These are phyloP conservation scores for Paecilomyces dactylethromorphus DNA, from an alignment of 2,329 filamentous ascomycete genomes.

Conservation along the genomic window DNA sequence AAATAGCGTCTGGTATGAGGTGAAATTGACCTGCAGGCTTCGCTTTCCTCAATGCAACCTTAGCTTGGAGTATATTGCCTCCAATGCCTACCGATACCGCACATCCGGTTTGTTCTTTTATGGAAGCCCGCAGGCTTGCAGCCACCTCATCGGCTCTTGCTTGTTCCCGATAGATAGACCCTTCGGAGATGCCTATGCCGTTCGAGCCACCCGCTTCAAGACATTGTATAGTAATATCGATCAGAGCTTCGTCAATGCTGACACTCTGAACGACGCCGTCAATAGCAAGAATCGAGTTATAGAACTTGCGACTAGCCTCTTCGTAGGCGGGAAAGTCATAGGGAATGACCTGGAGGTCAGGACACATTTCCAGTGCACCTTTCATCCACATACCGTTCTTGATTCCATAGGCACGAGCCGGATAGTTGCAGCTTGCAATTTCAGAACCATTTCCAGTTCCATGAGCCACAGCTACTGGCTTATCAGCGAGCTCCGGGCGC, in stretches of 20 bases:
- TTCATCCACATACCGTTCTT: slow-evolving; percentile 99
- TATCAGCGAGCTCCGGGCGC: slow-evolving; percentile 66
- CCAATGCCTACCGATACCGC: slow-evolving; percentile 91
- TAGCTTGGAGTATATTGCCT: slow-evolving; percentile 82
- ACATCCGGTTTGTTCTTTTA: slow-evolving; percentile 72
- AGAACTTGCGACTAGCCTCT: slow-evolving; percentile 81
- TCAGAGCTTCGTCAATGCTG: slow-evolving; percentile 88
- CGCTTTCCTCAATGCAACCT: slow-evolving; percentile 80
- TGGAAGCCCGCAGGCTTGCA: slow-evolving; percentile 55
- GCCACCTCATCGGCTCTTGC: slow-evolving; percentile 69
- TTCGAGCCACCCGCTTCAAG: slow-evolving; percentile 59
- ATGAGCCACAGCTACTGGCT: slow-evolving; percentile 85
- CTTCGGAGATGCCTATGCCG: slow-evolving; percentile 59
- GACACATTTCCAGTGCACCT: slow-evolving; percentile 71
- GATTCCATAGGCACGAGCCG: slow-evolving; percentile 74
- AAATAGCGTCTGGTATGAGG: slow-evolving; percentile 71
- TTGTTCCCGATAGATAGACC: slow-evolving; percentile 70
- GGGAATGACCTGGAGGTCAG: slow-evolving; percentile 79
- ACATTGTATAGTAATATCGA: slow-evolving; percentile 73
- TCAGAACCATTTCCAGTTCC: slow-evolving; percentile 79
- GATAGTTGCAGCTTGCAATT: slow-evolving; percentile 96
- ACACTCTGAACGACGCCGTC: slow-evolving; percentile 89
- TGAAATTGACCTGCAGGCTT: slow-evolving; percentile 93
- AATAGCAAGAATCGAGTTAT: slow-evolving; percentile 71
- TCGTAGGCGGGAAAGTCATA: slow-evolving; percentile 97